phyloP scores from a whole-genome alignment of 2,329 filamentous ascomycete genomes.

The Piedraia hortae region DNA sequence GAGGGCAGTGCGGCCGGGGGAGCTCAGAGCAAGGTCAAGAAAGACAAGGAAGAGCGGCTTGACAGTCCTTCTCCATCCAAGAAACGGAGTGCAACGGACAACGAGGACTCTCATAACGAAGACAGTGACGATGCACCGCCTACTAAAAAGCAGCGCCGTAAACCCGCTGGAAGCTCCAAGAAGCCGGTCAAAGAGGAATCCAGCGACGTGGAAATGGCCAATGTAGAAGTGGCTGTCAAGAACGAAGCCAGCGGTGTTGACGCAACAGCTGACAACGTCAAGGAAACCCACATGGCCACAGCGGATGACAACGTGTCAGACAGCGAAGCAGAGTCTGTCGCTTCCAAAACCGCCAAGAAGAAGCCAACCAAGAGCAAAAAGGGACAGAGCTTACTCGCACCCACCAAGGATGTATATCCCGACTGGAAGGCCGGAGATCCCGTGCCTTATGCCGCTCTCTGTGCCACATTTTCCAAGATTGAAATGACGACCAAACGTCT shows the following conservation, averaged over 20 bases:
- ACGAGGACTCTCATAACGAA: constrained; percentile 7
- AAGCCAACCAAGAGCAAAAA: constrained; percentile 50
- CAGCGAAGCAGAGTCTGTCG: constrained; percentile 15
- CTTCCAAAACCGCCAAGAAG: constrained; percentile 25
- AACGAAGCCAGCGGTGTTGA: constrained; percentile 1
- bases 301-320: too few relatives aligned
- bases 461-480: constrained; percentile 77
- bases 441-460: constrained; percentile 82
- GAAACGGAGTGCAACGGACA: constrained; percentile 7
- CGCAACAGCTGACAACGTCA: constrained; percentile 1
- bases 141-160: constrained; percentile 12
- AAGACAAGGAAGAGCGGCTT: constrained; percentile 5
- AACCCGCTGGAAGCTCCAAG: constrained; percentile 4
- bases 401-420: constrained; percentile 59
- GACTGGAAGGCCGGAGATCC: constrained; percentile 79
- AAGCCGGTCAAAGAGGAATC: constrained; percentile 7
- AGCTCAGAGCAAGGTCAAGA: constrained; percentile 8
- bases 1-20: constrained; percentile 2
- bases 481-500: constrained; percentile 86
- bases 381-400: constrained; percentile 47
- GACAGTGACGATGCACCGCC: constrained; percentile 12
- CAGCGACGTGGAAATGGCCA: constrained; percentile 3
- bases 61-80: constrained; percentile 6
- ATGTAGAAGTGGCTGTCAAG: constrained; percentile 1
- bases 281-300: constrained; percentile 2